Conservation (phyloP, 2,329 filamentous ascomycete genomes). For the Septoria linicola region DNA sequence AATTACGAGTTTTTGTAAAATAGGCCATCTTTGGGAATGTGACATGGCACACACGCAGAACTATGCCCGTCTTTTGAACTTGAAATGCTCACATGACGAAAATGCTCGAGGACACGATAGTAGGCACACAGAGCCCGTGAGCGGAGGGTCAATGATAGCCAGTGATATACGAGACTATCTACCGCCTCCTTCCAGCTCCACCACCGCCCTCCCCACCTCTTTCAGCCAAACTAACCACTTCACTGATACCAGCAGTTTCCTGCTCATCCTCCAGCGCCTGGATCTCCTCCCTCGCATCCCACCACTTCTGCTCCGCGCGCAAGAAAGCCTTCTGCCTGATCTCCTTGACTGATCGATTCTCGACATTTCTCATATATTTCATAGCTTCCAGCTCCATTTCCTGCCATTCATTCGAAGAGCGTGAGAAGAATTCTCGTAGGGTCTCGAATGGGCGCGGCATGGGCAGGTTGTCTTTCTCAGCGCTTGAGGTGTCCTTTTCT, state of each 20-base stretch:
- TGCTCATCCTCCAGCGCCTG: conserved; percentile 90
- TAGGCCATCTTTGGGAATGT: too few relatives aligned
- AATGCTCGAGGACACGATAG: too few relatives aligned
- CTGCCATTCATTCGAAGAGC: conserved; percentile 89
- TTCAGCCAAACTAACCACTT: conserved; percentile 85
- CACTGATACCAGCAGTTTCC: conserved; percentile 89
- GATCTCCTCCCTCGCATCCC: conserved; percentile 95
- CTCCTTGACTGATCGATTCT: conserved; percentile 78
- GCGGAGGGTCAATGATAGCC: too few relatives aligned
- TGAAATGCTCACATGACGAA: too few relatives aligned
- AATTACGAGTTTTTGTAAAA: not conserved
- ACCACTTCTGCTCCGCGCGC: conserved; percentile 94
- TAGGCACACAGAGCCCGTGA: too few relatives aligned
- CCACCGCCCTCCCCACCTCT: conserved; percentile 46
- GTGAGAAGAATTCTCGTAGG: conserved; percentile 84
- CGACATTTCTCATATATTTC: conserved; percentile 65
- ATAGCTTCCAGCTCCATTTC: conserved; percentile 75
- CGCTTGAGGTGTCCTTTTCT: conserved; percentile 19
- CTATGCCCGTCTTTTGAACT: not conserved
- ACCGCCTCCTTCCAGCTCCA: conserved; percentile 1
- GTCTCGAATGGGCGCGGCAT: conserved; percentile 82
- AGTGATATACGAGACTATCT: too few relatives aligned
- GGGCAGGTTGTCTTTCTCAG: conserved; percentile 72
- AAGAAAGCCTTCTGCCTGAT: conserved; percentile 88
- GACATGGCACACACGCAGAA: too few relatives aligned